Conservation (phyloP, 768 basidiomycete genomes). For the Daedalea quercina region DNA sequence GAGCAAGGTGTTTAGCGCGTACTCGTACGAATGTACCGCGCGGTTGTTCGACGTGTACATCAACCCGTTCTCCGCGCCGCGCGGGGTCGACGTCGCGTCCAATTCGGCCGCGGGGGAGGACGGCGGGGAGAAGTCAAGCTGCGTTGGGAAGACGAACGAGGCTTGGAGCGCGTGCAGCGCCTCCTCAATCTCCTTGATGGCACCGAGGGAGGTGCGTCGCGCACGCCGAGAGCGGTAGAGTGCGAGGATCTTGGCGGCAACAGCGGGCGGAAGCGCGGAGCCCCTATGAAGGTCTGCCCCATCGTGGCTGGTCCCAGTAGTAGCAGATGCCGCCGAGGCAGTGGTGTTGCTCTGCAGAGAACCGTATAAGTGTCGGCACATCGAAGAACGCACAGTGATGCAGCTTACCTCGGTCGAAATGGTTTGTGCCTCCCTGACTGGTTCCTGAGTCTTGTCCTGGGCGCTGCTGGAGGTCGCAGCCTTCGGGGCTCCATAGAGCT, state of each 20-base stretch:
- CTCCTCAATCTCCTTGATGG: conserved; percentile 36
- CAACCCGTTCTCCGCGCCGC: conserved; percentile 28
- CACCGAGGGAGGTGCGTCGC: conserved; percentile 30
- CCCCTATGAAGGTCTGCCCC: conserved; percentile 12
- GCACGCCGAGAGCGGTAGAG: conserved; percentile 24
- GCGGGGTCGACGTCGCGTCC: conserved; percentile 1
- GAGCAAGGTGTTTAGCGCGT: conserved; percentile 51
- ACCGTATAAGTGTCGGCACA: too few species aligned
- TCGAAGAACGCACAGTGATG: too few species aligned
- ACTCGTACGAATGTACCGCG: conserved; percentile 54
- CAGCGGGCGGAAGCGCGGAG: conserved; percentile 12
- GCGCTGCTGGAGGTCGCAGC: neutral
- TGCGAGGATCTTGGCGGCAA: conserved; percentile 20
- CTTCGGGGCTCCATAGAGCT: conserved; percentile 6
- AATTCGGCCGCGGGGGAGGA: conserved; percentile 2
- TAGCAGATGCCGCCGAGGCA: too few species aligned
- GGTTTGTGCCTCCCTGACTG: neutral
- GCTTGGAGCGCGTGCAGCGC: conserved; percentile 27
- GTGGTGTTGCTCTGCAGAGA: too few species aligned
- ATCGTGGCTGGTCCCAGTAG: neutral
- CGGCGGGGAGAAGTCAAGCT: conserved; percentile 25
- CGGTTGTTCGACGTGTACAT: conserved; percentile 54
- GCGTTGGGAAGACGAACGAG: conserved; percentile 33
- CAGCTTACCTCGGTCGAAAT: neutral
- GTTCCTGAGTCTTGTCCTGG: neutral